Evolutionary conservation across 768 basidiomycete genomes (phyloP), one percentile per base, ranked within the genome.

Genomic region (Ephemerocybe angulata): DNA sequence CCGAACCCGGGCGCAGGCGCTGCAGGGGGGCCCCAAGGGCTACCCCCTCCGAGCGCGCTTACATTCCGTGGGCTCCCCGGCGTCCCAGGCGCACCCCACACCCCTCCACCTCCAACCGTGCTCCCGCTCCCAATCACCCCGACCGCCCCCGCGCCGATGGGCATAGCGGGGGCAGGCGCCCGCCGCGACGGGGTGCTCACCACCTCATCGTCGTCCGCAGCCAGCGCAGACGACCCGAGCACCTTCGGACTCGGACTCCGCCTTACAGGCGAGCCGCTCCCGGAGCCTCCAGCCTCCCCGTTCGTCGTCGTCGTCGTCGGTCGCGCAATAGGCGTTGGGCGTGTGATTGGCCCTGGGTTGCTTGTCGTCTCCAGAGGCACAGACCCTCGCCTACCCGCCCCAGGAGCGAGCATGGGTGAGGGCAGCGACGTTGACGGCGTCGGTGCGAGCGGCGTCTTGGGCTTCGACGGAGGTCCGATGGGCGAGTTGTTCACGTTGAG

Each of bases 201-300:
- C 11, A 90, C 86, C 64, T 91, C 89, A 65, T 92, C 90, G 57
- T 89, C 89, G 56, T 90, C 88, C 13, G 88, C 82, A 2, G 84
- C 82, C 19, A 91, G 76, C 19, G 90, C 89, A 4, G 86, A 86
- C 13, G 89, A 90, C 12, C 90, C 90, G 5, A 89, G 72, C 6
- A 90, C 74, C 31, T 90, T 90, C 2, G 80, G 79, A 60, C 78
- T 80, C 5, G 79, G 77, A 24, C 76, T 76, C 12, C 78, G 69
- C 30, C 72, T 73, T 44, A 66, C 69, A 15, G 79, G 78, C 1
- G 87, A 88, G 3, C 82, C 84, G 11, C 85, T 84, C 2, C 82
- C 82, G 1, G 86, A 84, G 7, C 79, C 82, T 10, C 79, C 76
- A 0, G 77, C 77, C 15, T 84, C 83, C 59, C 71, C 54, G 27